Evolutionary conservation across 192 early-diverging fungal genomes (phyloP), one percentile per base, ranked within the genome.

Genomic region (Entomortierella chlamydospora): DNA sequence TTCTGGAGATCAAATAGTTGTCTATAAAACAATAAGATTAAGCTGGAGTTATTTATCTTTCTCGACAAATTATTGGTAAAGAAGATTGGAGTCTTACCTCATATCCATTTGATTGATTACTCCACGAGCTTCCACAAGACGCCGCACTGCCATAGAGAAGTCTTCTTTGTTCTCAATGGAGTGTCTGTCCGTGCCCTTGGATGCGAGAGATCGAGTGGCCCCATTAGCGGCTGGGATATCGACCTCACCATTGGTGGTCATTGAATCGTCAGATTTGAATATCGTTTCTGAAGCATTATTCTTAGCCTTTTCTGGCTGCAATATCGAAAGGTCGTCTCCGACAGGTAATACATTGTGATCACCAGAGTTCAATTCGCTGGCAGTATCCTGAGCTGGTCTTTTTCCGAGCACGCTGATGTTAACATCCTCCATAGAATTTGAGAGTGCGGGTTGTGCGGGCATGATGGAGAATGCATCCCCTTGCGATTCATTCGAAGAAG

Each of bases 1-100:
- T 30, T 74, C 58, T 74, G 72, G n/a, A 74, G 30, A 23, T 74
- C 72, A 17, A 49, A 8, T 15, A 74, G 37, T 61, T 74, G 64
- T 42, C 72, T 74, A 67, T 53, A 9, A 25, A 25, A 39, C 20
- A 47, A 62, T 31, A 64, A 31, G 26, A 53, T 39, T 20, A n/a
- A n/a, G n/a, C n/a, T n/a, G n/a, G n/a, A n/a, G n/a, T n/a, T n/a
- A n/a, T n/a, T n/a, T n/a, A n/a, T n/a, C n/a, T n/a, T n/a, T n/a
- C n/a, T n/a, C n/a, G n/a, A n/a, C n/a, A n/a, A n/a, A n/a, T n/a
- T n/a, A n/a, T n/a, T n/a, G n/a, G 11, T 6, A 33, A 43, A 4
- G 39, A 42, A 23, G 41, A 1, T 55, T 13, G 20, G 25, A 9
- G 39, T 18, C 49, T 25, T 56, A 67, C 72, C 72, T 61, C 51